Evolutionary conservation across 2,329 filamentous ascomycete species (phyloP).

Genomic region (Aspergillus clavatus): DNA sequence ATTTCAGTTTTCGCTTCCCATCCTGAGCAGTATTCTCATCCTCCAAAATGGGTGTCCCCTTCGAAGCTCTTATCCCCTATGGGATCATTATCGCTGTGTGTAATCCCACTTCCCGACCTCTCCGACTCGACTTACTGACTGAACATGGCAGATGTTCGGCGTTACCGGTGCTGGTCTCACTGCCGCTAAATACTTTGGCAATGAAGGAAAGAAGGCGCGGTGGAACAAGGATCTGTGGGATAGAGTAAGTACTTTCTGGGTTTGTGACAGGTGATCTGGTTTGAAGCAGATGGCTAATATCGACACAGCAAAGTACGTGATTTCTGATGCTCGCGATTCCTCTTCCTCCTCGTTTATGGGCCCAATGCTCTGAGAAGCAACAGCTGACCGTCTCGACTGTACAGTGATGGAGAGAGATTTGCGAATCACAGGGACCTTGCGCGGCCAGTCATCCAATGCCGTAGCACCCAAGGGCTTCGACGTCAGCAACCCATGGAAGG

Average conservation of each 20-base stretch:
- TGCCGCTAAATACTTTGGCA: conserved; percentile 55
- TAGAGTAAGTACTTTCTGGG: conserved; percentile 46
- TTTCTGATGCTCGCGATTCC: conserved; percentile 10
- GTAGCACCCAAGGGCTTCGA: conserved; percentile 59
- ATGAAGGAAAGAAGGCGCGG: conserved; percentile 58
- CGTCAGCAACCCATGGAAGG: conserved; percentile 64
- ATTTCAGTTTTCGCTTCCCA: background rate
- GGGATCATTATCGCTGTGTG: conserved; percentile 59
- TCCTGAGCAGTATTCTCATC: conserved; percentile 6
- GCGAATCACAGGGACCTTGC: conserved; percentile 56
- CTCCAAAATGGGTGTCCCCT: conserved; percentile 57
- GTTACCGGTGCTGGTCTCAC: conserved; percentile 55
- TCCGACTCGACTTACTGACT: conserved; percentile 11
- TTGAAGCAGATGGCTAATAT: conserved; percentile 38
- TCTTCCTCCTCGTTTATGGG: background rate
- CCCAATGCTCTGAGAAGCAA: conserved; percentile 2
- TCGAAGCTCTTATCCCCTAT: conserved; percentile 62
- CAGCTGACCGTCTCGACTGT: conserved; percentile 20
- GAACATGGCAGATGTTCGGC: conserved; percentile 52
- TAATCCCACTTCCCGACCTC: conserved; percentile 12
- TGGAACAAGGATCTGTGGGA: conserved; percentile 61
- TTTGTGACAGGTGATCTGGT: conserved; percentile 11
- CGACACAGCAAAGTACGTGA: conserved; percentile 50
- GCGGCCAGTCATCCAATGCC: conserved; percentile 58
- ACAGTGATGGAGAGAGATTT: conserved; percentile 64